Base-by-base conservation (phyloP, 2,329 filamentous ascomycete genomes). In the Clonostachys solani region DNA sequence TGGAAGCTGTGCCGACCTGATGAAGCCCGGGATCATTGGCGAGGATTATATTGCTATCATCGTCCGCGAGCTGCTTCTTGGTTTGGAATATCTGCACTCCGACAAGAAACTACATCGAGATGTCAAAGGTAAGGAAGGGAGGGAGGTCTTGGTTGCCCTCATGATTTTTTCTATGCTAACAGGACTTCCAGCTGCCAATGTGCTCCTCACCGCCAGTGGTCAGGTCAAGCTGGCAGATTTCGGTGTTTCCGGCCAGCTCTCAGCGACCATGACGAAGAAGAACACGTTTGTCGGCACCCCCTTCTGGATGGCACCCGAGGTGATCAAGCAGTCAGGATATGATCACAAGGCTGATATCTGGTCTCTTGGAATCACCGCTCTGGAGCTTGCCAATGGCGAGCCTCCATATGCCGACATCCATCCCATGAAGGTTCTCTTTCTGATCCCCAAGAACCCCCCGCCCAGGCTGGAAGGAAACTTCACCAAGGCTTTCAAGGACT, bases 221-320 rank as follows among this genome's bases (percentile, higher is more conserved):
- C 94, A 97, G 70, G 92, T 99, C 57, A 99, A 99, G 67, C 76
- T 97, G 48, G 92, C 92, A 13, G 92, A 99, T 65, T 99, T 99
- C 70, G 92, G 92, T 49, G 94, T 99, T 7, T 96, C 92, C 2
- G 92, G 92, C 29, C 94, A 97, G 69, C 78, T 97, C 18, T 95
- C 92, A 10, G 92, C 92, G 7, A 99, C 92, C 44, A 97, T 97
- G 92, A 96, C 92, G 52, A 97, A 97, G 77, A 97, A 97, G 73
- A 97, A 97, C 64, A 97, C 92, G 0, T 99, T 97, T 65, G 92
- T 99, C 33, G 94, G 94, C 34, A 97, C 92, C 0, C 92, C 94
- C 2, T 99, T 97, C 65, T 99, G 94, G 94, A 99, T 99, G 92
- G 92, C 94, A 4, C 92, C 92, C 12, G 92, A 99, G 69, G 92